Evolutionary conservation across 108 stramenopile genomes (phyloP), one percentile per base, ranked within the genome.

Genomic region (Pseudonitzschia pungens): DNA sequence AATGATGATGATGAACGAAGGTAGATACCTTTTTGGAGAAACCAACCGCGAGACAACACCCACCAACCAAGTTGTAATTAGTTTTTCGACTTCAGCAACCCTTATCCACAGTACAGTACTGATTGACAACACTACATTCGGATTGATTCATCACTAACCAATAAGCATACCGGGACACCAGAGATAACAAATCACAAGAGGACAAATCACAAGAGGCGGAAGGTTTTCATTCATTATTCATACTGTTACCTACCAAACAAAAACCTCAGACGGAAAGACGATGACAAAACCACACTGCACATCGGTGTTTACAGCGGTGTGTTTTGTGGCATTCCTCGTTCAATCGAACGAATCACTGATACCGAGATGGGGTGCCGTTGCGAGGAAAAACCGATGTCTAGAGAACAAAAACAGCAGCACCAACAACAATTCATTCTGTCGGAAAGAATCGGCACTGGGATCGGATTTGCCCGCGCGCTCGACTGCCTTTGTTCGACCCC

Each of bases 301-400:
- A 15, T 58, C 29, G 57, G 15, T 58, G 29, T 15, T 62, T 32
- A 33, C n/a, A 62, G 11, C 16, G 32, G 22, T 62, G 36, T 33
- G 29, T 40, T 36, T 62, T 33, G 60, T 33, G 12, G 60, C 33
- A 62, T 62, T 62, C 29, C 60, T 62, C 16, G 12, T 62, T 62
- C 33, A 62, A 40, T 40, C 32, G 9, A 62, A 62, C 29, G 60
- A 62, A 62, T 62, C 60, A 2, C 20, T 62, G 29, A 33, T 55
- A 55, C 54, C 54, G 20, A 55, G 9, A 55, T 55, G 54, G 54
- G 54, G 24, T 26, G 20, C 22, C 9, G 45, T 12, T 48, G 3
- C 45, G 1, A 18, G 16, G 16, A 48, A 48, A 48, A 48, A 48
- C 10, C 12, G 54, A 51, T 51, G 50, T 51, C 4, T n/a, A 55